Percentiles rank a stretch among this genome's conserved stretches.
Conservation (phyloP, 768 basidiomycete species). For the Leccinum boreale region DNA sequence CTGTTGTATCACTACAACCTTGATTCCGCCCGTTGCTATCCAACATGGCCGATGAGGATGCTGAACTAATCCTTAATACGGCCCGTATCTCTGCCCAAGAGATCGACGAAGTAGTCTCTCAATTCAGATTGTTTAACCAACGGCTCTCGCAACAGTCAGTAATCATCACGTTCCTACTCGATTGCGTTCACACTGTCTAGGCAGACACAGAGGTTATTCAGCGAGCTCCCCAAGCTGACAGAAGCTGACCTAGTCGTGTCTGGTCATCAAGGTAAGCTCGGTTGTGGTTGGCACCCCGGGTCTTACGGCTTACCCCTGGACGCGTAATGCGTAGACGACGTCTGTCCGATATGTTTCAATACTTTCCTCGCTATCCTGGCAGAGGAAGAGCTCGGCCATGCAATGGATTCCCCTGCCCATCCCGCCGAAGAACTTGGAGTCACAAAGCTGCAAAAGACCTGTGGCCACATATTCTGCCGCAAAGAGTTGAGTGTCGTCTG, state of each 20-base stretch:
- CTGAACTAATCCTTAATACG: conserved; percentile 5
- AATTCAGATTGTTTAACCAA: conserved; percentile 27
- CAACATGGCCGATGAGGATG: conserved; percentile 22
- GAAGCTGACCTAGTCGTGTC: conserved; percentile 47
- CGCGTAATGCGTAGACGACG: conserved; percentile 45
- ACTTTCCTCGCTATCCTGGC: conserved; percentile 65
- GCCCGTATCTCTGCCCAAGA: conserved; percentile 22
- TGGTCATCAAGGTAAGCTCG: conserved; percentile 43
- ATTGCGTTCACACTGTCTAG: conserved; percentile 20
- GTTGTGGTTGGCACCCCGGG: background rate
- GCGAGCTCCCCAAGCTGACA: conserved; percentile 45
- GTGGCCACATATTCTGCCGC: conserved; percentile 76
- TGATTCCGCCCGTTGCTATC: background rate
- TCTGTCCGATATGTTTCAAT: conserved; percentile 75
- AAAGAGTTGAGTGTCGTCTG: conserved; percentile 58
- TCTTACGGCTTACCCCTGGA: background rate
- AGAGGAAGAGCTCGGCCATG: conserved; percentile 70
- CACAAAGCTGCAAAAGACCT: conserved; percentile 52
- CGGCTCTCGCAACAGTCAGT: conserved; percentile 29
- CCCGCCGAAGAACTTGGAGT: conserved; percentile 69
- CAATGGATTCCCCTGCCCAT: conserved; percentile 77
- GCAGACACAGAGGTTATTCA: conserved; percentile 39
- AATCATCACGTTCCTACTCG: background rate
- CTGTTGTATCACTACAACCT: background rate
- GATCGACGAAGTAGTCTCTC: conserved; percentile 30